Conservation (phyloP, 2,329 filamentous ascomycete genomes). For the Dryadomyces quercivorus region DNA sequence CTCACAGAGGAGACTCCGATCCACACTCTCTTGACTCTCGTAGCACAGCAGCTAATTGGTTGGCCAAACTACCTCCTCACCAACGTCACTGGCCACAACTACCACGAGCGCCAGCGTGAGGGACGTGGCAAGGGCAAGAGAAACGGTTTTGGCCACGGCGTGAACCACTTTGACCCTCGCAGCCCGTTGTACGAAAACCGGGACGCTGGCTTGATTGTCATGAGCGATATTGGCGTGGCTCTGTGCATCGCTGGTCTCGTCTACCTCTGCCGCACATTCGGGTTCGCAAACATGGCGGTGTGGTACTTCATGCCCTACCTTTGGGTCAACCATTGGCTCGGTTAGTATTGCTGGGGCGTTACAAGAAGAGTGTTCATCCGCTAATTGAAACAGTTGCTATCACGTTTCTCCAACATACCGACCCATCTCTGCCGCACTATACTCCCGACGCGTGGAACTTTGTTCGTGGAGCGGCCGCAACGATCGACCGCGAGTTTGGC, state of each 20-base stretch:
- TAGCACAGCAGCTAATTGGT: slow-evolving; percentile 79
- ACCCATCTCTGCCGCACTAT: slow-evolving; percentile 88
- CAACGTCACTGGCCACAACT: slow-evolving; percentile 95
- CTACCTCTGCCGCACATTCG: slow-evolving; percentile 63
- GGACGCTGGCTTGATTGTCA: slow-evolving; percentile 73
- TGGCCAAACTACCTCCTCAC: slow-evolving; percentile 86
- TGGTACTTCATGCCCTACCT: slow-evolving; percentile 95
- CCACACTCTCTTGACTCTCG: slow-evolving; percentile 58
- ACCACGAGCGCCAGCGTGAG: slow-evolving; percentile 81
- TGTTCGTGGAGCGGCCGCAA: slow-evolving; percentile 81
- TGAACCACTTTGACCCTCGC: slow-evolving; percentile 88
- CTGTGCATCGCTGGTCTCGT: slow-evolving; percentile 51
- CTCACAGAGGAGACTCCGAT: slow-evolving; percentile 91
- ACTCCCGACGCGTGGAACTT: slow-evolving; percentile 77
- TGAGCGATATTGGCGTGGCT: slow-evolving; percentile 73
- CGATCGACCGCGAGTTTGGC: slow-evolving; percentile 92
- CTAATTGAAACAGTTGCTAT: slow-evolving; percentile 58
- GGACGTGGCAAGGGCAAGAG: slow-evolving; percentile 86
- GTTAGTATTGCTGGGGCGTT: slow-evolving; percentile 40
- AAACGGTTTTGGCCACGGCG: slow-evolving; percentile 68
- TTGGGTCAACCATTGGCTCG: slow-evolving; percentile 98
- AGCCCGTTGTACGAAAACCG: slow-evolving; percentile 87
- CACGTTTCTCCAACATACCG: slow-evolving; percentile 93
- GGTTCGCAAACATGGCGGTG: slow-evolving; percentile 75
- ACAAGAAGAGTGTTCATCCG: neutral